Percentiles rank a stretch among this genome's conserved stretches.
These are phyloP conservation scores for Naegleria lovaniensis DNA, from an alignment of 208 protist species.

Conservation along the genomic window DNA sequence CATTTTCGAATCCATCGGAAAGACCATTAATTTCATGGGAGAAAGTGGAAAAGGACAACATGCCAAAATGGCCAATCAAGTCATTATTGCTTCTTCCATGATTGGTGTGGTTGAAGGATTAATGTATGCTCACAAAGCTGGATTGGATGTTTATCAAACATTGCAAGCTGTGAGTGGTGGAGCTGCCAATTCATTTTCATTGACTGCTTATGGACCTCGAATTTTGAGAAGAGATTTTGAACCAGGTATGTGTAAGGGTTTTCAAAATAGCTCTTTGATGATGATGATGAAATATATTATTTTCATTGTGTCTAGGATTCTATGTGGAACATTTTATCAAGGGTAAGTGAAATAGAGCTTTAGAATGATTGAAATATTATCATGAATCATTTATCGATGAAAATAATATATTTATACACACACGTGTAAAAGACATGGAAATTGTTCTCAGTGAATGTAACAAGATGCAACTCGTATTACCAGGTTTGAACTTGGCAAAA, in stretches of 20 bases:
- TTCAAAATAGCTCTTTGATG: too few relatives aligned
- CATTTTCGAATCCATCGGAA: conserved; percentile 69
- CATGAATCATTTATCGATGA: conserved; percentile 39
- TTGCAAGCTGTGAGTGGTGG: conserved; percentile 44
- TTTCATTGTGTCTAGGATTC: too few relatives aligned
- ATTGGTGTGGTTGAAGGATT: conserved; percentile 77
- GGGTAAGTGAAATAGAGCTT: too few relatives aligned
- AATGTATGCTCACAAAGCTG: conserved; percentile 13
- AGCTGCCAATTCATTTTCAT: conserved; percentile 80
- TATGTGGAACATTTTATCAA: conserved; percentile 87
- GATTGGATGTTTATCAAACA: conserved; percentile 23
- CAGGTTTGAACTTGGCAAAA: conserved; percentile 72
- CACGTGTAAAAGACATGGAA: conserved; percentile 69
- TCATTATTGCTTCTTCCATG: conserved; percentile 85
- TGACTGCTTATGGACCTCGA: conserved; percentile 77
- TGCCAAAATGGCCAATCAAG: conserved; percentile 91
- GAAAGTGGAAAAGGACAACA: conserved; percentile 79
- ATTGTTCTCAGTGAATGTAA: conserved; percentile 80
- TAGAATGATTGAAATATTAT: conserved; percentile 36
- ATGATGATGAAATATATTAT: too few relatives aligned
- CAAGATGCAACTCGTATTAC: conserved; percentile 73
- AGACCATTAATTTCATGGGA: conserved; percentile 73
- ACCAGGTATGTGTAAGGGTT: conserved; percentile 54
- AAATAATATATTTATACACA: too few relatives aligned
- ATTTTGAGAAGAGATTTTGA: conserved; percentile 81